These are phyloP conservation scores for Globisporangium iwayamae DNA, from an alignment of 352 stramenopile species.

Conservation along the genomic window DNA sequence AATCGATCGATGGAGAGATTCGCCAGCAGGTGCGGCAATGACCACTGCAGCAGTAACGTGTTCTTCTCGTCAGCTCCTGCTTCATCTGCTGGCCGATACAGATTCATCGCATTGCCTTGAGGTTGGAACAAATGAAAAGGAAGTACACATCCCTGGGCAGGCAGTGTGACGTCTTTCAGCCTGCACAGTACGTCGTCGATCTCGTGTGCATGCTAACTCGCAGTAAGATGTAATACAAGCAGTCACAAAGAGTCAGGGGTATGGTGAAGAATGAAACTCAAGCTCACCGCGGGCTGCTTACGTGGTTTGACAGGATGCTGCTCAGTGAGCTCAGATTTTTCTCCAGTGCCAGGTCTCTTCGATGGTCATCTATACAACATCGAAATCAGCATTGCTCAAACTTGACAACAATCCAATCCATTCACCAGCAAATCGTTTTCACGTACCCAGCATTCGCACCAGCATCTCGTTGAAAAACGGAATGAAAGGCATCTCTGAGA, in stretches of 20 bases:
- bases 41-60: conserved; percentile 40
- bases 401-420: background rate
- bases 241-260: background rate
- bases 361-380: conserved; percentile 12
- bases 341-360: conserved; percentile 5
- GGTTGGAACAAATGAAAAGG: conserved; percentile 21
- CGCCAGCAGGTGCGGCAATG: conserved; percentile 32
- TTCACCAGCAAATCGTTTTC: background rate
- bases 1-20: conserved; percentile 35
- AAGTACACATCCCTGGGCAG: conserved; percentile 18
- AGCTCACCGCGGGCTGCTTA: conserved; percentile 5
- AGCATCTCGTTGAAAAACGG: conserved; percentile 39
- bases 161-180: conserved; percentile 21
- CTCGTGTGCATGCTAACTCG: conserved; percentile 31
- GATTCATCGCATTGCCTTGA: conserved; percentile 15
- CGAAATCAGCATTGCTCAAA: background rate
- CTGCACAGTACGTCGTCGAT: conserved; percentile 31
- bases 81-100: conserved; percentile 31
- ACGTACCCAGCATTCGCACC: conserved; percentile 30
- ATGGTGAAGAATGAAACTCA: background rate
- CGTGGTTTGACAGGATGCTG: conserved; percentile 44
- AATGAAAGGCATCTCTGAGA: conserved; percentile 39
- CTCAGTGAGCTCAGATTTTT: conserved; percentile 14
- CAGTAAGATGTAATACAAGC: background rate
- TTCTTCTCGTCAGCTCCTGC: conserved; percentile 34